phyloP scores from a whole-genome alignment of 2,329 filamentous ascomycete species.

The Colletotrichum noveboracense region DNA sequence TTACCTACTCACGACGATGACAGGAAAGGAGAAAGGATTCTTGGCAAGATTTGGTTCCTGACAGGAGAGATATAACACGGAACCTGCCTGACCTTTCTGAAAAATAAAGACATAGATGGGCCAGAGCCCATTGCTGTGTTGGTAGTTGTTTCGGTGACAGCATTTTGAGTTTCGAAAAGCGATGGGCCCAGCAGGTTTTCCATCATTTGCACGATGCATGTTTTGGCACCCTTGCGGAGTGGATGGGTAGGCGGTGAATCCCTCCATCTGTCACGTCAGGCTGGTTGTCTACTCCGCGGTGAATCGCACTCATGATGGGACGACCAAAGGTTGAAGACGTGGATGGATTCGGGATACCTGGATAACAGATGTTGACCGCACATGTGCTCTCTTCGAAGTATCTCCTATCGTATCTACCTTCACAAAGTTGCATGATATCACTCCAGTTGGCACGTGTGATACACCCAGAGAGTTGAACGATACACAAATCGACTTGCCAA shows the following conservation, averaged over 20 bases:
- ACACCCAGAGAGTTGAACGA: background rate
- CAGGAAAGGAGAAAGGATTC: background rate
- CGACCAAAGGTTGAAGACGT: background rate
- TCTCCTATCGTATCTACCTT: background rate
- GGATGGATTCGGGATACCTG: background rate
- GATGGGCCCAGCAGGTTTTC: background rate
- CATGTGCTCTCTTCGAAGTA: background rate
- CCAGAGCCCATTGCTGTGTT: background rate
- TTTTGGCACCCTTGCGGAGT: background rate
- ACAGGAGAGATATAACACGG: accelerated
- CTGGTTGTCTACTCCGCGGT: background rate
- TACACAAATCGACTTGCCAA: no score
- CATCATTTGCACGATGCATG: background rate
- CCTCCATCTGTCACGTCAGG: background rate
- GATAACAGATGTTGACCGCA: background rate
- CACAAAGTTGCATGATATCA: background rate
- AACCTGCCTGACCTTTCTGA: background rate
- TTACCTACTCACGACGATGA: background rate
- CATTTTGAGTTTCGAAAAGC: background rate
- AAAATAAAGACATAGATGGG: background rate
- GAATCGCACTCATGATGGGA: background rate
- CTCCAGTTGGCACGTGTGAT: background rate
- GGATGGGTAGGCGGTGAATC: background rate
- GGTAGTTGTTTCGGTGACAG: background rate
- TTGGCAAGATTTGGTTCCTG: accelerated